Evolutionary conservation across 1,284 basidiomycete species (phyloP).

Genomic region (Laetiporus sulphureus): DNA sequence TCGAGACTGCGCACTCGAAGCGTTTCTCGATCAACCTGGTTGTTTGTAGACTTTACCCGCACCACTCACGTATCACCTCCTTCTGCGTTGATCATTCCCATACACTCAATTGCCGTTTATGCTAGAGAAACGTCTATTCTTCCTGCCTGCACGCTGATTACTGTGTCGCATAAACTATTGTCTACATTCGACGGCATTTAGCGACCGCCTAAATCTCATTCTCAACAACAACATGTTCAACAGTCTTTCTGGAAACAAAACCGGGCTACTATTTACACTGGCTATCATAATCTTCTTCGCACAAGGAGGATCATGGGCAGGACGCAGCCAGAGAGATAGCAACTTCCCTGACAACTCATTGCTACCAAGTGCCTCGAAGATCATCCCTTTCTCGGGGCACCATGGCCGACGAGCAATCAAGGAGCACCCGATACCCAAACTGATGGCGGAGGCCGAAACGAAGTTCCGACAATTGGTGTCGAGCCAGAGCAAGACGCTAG

Average conservation of each 20-base stretch:
- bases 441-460: conserved; percentile 76
- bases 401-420: conserved; percentile 18
- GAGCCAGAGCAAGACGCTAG: conserved; percentile 71
- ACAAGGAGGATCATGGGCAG: conserved; percentile 47
- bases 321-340: conserved; percentile 22
- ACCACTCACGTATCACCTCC: too few species aligned
- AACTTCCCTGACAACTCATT: conserved; percentile 22
- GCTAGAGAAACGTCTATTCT: too few species aligned
- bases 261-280: conserved; percentile 37
- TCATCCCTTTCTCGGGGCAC: conserved; percentile 18
- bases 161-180: too few species aligned
- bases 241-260: conserved; percentile 23
- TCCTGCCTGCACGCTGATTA: too few species aligned
- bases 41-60: too few species aligned
- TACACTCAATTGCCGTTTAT: too few species aligned
- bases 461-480: conserved; percentile 60
- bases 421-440: conserved; percentile 73
- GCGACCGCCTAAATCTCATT: not conserved
- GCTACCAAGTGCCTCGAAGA: conserved; percentile 12
- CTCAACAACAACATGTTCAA: conserved; percentile 19
- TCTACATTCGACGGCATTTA: too few species aligned
- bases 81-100: too few species aligned
- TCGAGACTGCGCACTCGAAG: too few species aligned
- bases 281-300: conserved; percentile 47
- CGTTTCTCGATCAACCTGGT: too few species aligned